Evolutionary conservation across 2,329 filamentous ascomycete species (phyloP), one percentile per base, ranked within the genome.

Genomic region (Westerdykella sp.): DNA sequence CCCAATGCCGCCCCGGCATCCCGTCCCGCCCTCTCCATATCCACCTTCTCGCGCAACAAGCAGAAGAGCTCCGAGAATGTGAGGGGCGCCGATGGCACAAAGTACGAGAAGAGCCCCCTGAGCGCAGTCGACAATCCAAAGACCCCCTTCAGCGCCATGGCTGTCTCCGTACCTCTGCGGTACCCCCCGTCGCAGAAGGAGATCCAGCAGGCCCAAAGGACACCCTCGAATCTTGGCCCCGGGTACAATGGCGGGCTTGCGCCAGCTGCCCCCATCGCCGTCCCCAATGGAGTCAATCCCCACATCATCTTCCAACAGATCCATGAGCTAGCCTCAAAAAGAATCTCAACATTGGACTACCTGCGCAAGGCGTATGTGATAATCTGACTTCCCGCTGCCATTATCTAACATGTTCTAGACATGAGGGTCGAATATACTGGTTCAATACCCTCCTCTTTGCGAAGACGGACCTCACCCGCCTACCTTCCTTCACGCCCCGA

Each of bases 361-460:
- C 68, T 98, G 50, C 81, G 90, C 49, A 95, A 94, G 71, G 85
- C 89, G 88, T 95, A 71, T 56, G 87, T 77, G 15, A 23, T 30
- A 16, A 22, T 23, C 39, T 41, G 16, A 43, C 39, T 47, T 44
- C 34, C 37, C 31, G 14, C 1, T 35, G 14, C 37, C 28, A 18
- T 22, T 21, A 6, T 23, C 44, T 41, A 9, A 25, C 31, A 21
- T 11, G 13, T 13, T 37, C 10, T 63, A 95, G 88, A 22, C 90
- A 98, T 63, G 89, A 96, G 69, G 90, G 91, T 47, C 83, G 88
- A 45, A 83, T 95, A 34, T 97, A 95, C 73, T 97, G 93, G 90
- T 96, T 97, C 75, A 96, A 96, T 70, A 96, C 93, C 0, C 80
- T 95, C 47, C 85, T 95, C 60, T 95, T 95, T 69, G 87, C 89